These are phyloP conservation scores for Parasarocladium wereldwijsianum DNA, from an alignment of 2,329 filamentous ascomycete species.

Conservation along the genomic window DNA sequence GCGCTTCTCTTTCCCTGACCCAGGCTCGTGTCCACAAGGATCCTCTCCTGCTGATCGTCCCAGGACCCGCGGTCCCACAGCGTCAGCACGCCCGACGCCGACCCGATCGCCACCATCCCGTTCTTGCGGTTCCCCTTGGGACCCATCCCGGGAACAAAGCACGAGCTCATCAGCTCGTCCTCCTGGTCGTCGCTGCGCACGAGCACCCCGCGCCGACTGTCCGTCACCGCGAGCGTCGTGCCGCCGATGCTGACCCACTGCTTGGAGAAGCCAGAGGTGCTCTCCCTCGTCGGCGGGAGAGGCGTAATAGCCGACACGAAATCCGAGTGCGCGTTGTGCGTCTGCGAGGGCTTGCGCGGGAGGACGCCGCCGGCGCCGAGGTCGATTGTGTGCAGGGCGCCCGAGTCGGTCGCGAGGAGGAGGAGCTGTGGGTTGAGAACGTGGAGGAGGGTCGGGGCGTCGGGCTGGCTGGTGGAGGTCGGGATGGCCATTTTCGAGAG, in stretches of 20 bases:
- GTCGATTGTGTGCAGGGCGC: constrained; percentile 78
- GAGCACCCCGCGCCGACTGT: constrained; percentile 73
- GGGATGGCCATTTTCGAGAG: constrained; percentile 73
- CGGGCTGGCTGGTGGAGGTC: constrained; percentile 33
- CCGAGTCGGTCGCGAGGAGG: constrained; percentile 80
- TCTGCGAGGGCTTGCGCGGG: constrained; percentile 54
- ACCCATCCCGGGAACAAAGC: constrained; percentile 63
- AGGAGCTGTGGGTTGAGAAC: constrained; percentile 77
- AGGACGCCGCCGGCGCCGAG: constrained; percentile 41
- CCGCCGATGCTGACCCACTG: constrained; percentile 93
- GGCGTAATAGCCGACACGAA: constrained; percentile 82
- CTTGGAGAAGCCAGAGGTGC: constrained; percentile 79
- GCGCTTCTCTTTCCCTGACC: constrained; percentile 21
- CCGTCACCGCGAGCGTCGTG: constrained; percentile 79
- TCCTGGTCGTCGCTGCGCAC: constrained; percentile 89
- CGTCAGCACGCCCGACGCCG: constrained; percentile 66
- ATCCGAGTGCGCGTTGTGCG: constrained; percentile 78
- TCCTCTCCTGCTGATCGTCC: constrained; percentile 88
- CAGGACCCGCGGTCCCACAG: constrained; percentile 90
- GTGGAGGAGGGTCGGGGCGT: constrained; percentile 70
- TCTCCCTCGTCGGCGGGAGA: constrained; percentile 63
- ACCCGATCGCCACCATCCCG: constrained; percentile 64
- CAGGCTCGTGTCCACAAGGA: constrained; percentile 54
- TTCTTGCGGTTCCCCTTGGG: constrained; percentile 51
- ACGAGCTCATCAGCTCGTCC: constrained; percentile 74